Conservation (phyloP, 2,329 filamentous ascomycete genomes). For the Aspergillus alliaceus region DNA sequence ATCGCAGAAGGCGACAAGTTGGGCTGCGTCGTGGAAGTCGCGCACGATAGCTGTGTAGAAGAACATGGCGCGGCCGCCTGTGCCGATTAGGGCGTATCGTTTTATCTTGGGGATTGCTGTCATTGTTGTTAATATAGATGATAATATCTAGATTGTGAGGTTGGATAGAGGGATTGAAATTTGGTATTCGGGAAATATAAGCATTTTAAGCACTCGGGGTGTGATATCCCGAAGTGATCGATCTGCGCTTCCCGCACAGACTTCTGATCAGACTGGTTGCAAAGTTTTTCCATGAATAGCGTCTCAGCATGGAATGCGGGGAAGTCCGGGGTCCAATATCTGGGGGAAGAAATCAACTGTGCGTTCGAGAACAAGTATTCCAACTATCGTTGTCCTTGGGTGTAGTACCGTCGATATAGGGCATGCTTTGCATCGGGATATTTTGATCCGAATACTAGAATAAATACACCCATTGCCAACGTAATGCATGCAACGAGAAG, state of each 20-base stretch:
- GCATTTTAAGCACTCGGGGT: neutral
- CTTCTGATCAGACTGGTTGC: neutral
- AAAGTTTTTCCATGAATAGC: slow-evolving; percentile 1
- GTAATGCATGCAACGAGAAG: neutral
- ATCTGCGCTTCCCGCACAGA: neutral
- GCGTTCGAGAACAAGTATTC: neutral
- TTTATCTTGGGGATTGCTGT: neutral
- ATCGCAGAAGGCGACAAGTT: slow-evolving; percentile 59
- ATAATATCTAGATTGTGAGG: too few relatives aligned
- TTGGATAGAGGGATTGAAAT: too few relatives aligned
- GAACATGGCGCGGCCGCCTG: slow-evolving; percentile 60
- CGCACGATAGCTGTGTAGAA: slow-evolving; percentile 60
- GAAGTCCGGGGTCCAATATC: neutral
- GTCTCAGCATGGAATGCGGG: neutral
- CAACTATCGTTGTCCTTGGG: neutral
- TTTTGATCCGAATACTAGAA: neutral
- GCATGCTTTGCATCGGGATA: neutral
- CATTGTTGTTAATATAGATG: too few relatives aligned
- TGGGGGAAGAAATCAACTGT: neutral
- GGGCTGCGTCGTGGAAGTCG: slow-evolving; percentile 52
- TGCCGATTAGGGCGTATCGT: slow-evolving; percentile 46
- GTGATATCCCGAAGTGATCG: neutral
- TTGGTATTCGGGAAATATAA: neutral
- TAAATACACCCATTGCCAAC: neutral
- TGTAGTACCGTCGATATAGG: neutral